Conservation (phyloP, 805 yeast genomes). For the Komagataella populi region DNA sequence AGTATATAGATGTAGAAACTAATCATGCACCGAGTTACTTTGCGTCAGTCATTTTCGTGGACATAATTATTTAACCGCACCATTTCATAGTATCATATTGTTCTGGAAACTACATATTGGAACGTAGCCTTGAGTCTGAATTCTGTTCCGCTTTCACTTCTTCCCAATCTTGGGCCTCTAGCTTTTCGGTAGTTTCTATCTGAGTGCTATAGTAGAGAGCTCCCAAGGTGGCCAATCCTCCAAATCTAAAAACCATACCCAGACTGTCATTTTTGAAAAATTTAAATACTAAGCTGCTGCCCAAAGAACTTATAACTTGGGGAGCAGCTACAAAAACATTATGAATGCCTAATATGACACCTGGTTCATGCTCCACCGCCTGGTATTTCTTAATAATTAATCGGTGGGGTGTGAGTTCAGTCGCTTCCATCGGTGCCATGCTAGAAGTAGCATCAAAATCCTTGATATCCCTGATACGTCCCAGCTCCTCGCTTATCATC, state of each 20-base stretch:
- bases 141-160: constrained; percentile 7
- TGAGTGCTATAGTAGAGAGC: constrained; percentile 28
- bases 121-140: background rate
- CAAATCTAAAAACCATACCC: constrained; percentile 45
- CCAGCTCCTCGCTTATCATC: constrained; percentile 41
- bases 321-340: constrained; percentile 47
- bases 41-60: background rate
- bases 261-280: constrained; percentile 27
- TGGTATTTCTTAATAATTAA: constrained; percentile 18
- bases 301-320: constrained; percentile 36
- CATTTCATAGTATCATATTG: background rate
- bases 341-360: constrained; percentile 41
- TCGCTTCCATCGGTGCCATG: background rate
- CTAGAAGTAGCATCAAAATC: constrained; percentile 9
- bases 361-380: constrained; percentile 38
- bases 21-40: background rate
- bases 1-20: background rate
- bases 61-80: background rate
- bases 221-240: constrained; percentile 35
- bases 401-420: background rate
- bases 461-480: constrained; percentile 35
- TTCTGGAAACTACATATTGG: background rate
- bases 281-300: constrained; percentile 31
- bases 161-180: constrained; percentile 18
- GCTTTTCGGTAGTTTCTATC: constrained; percentile 26